Conservation (phyloP, 2,329 filamentous ascomycete genomes). For the Aspergillus versicolor region DNA sequence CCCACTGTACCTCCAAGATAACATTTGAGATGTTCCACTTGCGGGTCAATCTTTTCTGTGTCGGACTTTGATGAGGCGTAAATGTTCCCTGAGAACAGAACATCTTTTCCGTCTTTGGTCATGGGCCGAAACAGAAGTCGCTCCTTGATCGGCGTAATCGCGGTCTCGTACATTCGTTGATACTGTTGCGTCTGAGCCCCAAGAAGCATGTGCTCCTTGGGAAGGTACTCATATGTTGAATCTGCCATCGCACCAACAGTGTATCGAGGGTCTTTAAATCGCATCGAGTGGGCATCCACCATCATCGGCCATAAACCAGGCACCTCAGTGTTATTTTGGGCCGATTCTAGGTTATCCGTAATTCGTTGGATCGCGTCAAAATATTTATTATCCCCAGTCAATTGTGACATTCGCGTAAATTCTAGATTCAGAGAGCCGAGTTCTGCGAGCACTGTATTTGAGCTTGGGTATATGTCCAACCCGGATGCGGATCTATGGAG, state of each 20-base stretch:
- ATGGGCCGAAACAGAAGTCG: constrained; percentile 47
- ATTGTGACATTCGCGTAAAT: constrained; percentile 82
- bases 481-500: constrained; percentile 29
- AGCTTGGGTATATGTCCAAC: constrained; percentile 49
- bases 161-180: constrained; percentile 42
- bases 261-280: constrained; percentile 35
- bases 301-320: constrained; percentile 78
- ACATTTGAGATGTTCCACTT: constrained; percentile 60
- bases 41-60: constrained; percentile 24
- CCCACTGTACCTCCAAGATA: constrained; percentile 63
- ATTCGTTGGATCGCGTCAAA: constrained; percentile 88
- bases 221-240: constrained; percentile 52
- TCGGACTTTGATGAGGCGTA: constrained; percentile 19
- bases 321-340: constrained; percentile 68
- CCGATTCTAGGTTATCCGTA: constrained; percentile 71
- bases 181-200: constrained; percentile 44
- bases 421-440: constrained; percentile 82
- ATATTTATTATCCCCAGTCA: constrained; percentile 77
- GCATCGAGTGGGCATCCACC: constrained; percentile 57
- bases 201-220: constrained; percentile 49
- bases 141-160: constrained; percentile 40
- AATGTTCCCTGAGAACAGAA: constrained; percentile 42
- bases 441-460: constrained; percentile 66
- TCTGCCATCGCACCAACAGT: constrained; percentile 49
- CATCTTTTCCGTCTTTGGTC: constrained; percentile 38